phyloP scores from a whole-genome alignment of 164 flowering plant species.

The Macadamia integrifolia region DNA sequence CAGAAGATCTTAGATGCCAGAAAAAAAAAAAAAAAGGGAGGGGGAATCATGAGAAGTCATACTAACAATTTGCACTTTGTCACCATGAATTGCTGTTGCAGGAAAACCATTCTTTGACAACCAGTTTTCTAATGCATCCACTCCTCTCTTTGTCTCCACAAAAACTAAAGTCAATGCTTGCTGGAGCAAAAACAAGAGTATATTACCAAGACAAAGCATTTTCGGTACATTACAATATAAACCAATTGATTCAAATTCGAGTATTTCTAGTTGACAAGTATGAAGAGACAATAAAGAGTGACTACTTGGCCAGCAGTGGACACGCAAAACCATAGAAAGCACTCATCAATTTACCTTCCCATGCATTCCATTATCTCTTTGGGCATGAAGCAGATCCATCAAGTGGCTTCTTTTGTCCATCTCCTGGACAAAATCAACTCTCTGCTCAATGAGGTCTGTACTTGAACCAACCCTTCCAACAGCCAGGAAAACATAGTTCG shows the following conservation, averaged over 20 bases:
- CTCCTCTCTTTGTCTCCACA: conserved; percentile 63
- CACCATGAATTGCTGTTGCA: conserved; percentile 62
- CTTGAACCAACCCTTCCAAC: conserved; percentile 66
- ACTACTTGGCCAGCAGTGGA: too few species aligned
- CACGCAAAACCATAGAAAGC: too few species aligned
- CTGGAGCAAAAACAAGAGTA: conserved; percentile 24
- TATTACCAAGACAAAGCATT: background rate
- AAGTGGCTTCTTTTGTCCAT: conserved; percentile 39
- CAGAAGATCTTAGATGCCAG: background rate
- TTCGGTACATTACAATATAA: background rate
- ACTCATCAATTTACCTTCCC: conserved; percentile 7
- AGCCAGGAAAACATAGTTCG: conserved; percentile 47
- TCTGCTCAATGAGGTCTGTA: conserved; percentile 46
- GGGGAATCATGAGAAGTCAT: background rate
- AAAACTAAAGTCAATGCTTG: conserved; percentile 47
- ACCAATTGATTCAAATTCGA: too few species aligned
- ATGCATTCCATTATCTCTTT: conserved; percentile 21
- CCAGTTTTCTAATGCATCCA: conserved; percentile 48
- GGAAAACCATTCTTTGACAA: conserved; percentile 43
- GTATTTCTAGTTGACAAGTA: background rate
- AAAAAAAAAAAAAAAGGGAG: background rate
- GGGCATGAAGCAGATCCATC: conserved; percentile 37
- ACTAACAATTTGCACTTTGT: conserved; percentile 50
- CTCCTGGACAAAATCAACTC: conserved; percentile 46
- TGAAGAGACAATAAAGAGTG: background rate